Evolutionary conservation across 2,329 filamentous ascomycete species (phyloP).

Genomic region (Ascochyta rabiei): DNA sequence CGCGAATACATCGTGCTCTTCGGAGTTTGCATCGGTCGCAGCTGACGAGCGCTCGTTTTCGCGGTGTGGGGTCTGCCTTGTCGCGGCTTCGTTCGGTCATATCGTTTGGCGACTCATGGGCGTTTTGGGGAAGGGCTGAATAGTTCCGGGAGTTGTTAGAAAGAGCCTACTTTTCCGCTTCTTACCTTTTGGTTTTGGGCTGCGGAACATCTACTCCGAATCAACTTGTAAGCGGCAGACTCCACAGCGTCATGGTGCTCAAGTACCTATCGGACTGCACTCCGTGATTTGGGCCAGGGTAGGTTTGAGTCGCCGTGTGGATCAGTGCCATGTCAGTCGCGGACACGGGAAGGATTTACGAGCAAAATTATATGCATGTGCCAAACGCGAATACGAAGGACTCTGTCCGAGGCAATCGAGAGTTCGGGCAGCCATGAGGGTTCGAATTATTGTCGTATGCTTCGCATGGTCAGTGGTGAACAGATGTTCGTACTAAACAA

Average conservation of each 20-base stretch:
- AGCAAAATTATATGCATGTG: conserved; percentile 2
- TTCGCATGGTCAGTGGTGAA: conserved; percentile 1
- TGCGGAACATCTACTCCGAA: conserved; percentile 10
- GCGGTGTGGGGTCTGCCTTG: conserved; percentile 26
- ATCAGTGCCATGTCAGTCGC: conserved; percentile 17
- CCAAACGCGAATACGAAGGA: background rate
- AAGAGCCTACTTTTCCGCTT: conserved; percentile 1
- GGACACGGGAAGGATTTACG: conserved; percentile 3
- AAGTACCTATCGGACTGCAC: conserved; percentile 15
- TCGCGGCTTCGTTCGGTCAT: conserved; percentile 17
- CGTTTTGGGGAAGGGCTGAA: conserved; percentile 4
- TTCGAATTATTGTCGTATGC: background rate
- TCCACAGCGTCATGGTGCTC: conserved; percentile 17
- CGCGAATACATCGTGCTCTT: conserved; percentile 38
- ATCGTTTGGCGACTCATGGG: conserved; percentile 11
- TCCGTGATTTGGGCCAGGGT: conserved; percentile 16
- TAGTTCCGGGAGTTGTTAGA: conserved; percentile 15
- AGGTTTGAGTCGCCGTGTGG: conserved; percentile 16
- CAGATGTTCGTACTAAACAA: conserved; percentile 8
- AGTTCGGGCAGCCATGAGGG: background rate
- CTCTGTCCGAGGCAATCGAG: background rate
- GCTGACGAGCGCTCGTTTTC: conserved; percentile 40
- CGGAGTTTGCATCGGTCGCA: conserved; percentile 41
- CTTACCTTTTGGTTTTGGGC: conserved; percentile 7
- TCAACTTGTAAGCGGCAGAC: conserved; percentile 9